Conservation (phyloP, 75 land plant species). For the Adiantum capillusveneris region DNA sequence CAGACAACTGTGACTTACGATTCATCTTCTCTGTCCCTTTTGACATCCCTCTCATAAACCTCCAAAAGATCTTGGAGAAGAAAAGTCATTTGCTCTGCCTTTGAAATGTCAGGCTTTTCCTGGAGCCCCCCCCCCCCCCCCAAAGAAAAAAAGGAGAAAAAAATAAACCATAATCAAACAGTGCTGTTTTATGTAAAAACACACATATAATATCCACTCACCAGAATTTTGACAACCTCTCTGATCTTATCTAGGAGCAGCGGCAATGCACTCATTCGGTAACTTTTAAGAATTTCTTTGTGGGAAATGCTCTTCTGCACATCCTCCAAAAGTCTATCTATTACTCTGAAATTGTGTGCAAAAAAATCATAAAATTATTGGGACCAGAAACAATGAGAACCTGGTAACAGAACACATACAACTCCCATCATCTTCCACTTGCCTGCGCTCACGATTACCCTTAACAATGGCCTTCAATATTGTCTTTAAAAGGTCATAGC, state of each 20-base stretch:
- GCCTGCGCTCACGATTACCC: conserved; percentile 53
- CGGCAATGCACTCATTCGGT: conserved; percentile 14
- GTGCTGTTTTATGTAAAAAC: not conserved
- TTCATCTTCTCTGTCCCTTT: not conserved
- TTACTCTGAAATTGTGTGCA: conserved; percentile 25
- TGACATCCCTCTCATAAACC: conserved; percentile 17
- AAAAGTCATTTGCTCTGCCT: conserved; percentile 56
- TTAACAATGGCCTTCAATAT: conserved; percentile 44
- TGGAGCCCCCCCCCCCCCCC: too few species aligned
- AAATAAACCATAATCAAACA: not conserved
- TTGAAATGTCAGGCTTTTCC: conserved; percentile 58
- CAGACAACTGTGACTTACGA: not conserved
- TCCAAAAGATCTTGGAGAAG: conserved; percentile 92
- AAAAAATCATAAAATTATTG: too few species aligned
- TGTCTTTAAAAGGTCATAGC: conserved; percentile 58
- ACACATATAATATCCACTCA: not conserved
- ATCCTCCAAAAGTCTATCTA: conserved; percentile 18
- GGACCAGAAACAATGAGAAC: conserved; percentile 5
- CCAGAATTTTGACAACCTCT: conserved; percentile 19
- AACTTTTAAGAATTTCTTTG: conserved; percentile 12
- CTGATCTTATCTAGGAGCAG: conserved; percentile 15
- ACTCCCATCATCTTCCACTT: conserved; percentile 8
- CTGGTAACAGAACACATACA: not conserved
- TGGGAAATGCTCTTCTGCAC: conserved; percentile 15
- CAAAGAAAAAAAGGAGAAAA: too few species aligned